phyloP scores from a whole-genome alignment of 2,329 filamentous ascomycete species.

The Trichoderma breve region DNA sequence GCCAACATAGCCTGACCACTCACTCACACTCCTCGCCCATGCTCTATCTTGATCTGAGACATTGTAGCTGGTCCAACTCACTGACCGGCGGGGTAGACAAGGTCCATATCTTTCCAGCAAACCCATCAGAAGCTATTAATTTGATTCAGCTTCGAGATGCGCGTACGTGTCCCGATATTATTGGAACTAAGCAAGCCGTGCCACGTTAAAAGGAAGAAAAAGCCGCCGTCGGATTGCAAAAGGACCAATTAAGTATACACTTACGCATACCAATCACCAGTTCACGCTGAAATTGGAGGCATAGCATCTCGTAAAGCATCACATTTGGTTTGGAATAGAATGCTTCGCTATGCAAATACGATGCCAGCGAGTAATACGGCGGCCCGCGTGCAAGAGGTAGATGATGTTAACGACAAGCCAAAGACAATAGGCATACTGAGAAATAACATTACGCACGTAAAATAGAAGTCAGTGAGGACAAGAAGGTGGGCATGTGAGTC shows the following conservation, averaged over 20 bases:
- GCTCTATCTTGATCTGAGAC: not conserved
- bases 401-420: not conserved
- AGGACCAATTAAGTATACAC: not conserved
- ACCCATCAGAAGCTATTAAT: not conserved
- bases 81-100: not conserved
- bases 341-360: no score
- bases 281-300: not conserved
- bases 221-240: not conserved
- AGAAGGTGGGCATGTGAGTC: not conserved
- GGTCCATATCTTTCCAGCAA: not conserved
- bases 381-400: not conserved
- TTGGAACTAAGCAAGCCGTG: not conserved
- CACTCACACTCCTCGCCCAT: not conserved
- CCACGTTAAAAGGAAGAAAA: no score
- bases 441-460: no score
- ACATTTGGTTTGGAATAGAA: not conserved
- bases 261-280: not conserved
- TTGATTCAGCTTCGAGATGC: not conserved
- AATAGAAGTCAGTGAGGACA: not conserved
- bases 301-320: not conserved
- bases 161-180: not conserved
- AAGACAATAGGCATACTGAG: not conserved
- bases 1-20: not conserved
- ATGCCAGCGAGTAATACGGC: not conserved
- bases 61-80: not conserved